Evolutionary conservation across 805 yeast species (phyloP).

Genomic region (Candida ascalaphidarum): DNA sequence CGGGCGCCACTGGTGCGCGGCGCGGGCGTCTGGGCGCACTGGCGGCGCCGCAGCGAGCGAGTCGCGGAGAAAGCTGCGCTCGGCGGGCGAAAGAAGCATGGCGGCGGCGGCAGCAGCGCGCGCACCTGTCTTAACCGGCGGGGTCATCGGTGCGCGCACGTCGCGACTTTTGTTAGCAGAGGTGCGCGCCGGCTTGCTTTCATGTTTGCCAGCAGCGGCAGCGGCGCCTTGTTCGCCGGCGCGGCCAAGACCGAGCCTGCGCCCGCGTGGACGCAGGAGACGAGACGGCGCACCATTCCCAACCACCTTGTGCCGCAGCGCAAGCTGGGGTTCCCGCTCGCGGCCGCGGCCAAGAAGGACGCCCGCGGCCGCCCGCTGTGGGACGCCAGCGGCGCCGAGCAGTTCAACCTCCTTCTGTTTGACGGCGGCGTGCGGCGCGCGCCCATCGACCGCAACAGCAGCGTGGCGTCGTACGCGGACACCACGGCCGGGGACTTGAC

Average conservation of each 20-base stretch:
- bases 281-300: constrained; percentile 28
- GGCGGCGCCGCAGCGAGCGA: constrained; percentile 55
- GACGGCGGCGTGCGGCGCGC: constrained; percentile 17
- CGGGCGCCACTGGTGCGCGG: constrained; percentile 70
- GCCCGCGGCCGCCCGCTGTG: background rate
- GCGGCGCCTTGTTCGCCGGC: constrained; percentile 1
- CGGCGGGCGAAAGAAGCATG: constrained; percentile 71
- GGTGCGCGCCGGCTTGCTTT: too few relatives aligned
- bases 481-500: constrained; percentile 24
- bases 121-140: too few relatives aligned
- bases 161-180: too few relatives aligned
- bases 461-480: constrained; percentile 17
- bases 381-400: constrained; percentile 4
- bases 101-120: too few relatives aligned
- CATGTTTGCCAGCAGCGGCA: too few relatives aligned
- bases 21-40: constrained; percentile 81
- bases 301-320: constrained; percentile 33
- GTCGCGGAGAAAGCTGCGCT: constrained; percentile 65
- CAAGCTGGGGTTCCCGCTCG: constrained; percentile 30
- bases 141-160: too few relatives aligned
- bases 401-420: constrained; percentile 28
- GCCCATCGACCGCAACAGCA: constrained; percentile 10
- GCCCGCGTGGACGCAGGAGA: constrained; percentile 31
- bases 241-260: too few relatives aligned
- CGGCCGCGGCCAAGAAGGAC: constrained; percentile 9